Percentiles rank a stretch among this genome's conserved stretches.
These are phyloP conservation scores for Intubia oerlemansii DNA, from an alignment of 2,329 filamentous ascomycete genomes.

Conservation along the genomic window DNA sequence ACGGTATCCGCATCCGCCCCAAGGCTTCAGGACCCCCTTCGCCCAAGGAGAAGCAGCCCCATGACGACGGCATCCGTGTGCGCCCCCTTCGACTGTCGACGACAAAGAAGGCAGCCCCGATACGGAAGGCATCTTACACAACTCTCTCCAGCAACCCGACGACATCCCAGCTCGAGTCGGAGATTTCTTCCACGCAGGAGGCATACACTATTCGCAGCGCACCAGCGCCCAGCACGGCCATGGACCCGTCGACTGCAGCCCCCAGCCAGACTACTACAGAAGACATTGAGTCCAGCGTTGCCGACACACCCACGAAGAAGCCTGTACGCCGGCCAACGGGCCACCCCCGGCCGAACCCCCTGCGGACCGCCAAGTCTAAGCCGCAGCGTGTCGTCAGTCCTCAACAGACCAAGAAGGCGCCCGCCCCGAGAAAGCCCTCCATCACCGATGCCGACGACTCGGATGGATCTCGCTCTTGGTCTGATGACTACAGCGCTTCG, in stretches of 20 bases:
- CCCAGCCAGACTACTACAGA: too few relatives aligned
- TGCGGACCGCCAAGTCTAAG: slow-evolving; percentile 2
- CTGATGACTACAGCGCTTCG: slow-evolving; percentile 9
- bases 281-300: too few relatives aligned
- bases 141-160: neutral
- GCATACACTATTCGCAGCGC: too few relatives aligned
- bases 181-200: too few relatives aligned
- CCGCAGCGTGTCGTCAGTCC: too few relatives aligned
- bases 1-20: slow-evolving; percentile 11
- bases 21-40: neutral
- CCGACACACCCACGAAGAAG: slow-evolving; percentile 9
- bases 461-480: slow-evolving; percentile 1
- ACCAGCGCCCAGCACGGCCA: too few relatives aligned
- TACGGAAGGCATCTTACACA: neutral
- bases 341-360: too few relatives aligned
- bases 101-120: neutral
- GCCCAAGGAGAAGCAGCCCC: slow-evolving; percentile 4
- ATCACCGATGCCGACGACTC: too few relatives aligned
- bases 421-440: too few relatives aligned
- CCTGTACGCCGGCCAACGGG: slow-evolving; percentile 5
- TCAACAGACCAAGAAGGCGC: too few relatives aligned
- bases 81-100: slow-evolving; percentile 5
- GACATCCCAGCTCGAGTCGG: too few relatives aligned
- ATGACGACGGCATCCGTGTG: slow-evolving; percentile 12
- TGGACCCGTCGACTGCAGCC: too few relatives aligned